Conservation (phyloP, 2,329 filamentous ascomycete species). For the Phymatotrichopsis omnivora region DNA sequence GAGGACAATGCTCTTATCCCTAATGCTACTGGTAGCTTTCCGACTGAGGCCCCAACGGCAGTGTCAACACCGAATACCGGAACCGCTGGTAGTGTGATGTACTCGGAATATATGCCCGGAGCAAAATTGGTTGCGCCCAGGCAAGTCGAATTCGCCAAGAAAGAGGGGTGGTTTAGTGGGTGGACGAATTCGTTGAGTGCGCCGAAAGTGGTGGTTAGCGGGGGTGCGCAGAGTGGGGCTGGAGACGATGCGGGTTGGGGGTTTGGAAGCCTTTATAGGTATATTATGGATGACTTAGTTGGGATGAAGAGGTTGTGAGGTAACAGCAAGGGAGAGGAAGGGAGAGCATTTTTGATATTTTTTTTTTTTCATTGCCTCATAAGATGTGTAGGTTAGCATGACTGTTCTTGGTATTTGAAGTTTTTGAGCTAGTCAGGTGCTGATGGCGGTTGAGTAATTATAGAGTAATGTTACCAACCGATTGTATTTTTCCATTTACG, state of each 20-base stretch:
- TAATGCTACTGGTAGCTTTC: neutral
- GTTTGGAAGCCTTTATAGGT: slow-evolving; percentile 20
- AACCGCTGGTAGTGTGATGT: slow-evolving; percentile 11
- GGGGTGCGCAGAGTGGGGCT: slow-evolving; percentile 6
- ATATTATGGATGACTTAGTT: slow-evolving; percentile 26
- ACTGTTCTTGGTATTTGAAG: too few relatives aligned
- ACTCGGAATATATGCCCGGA: slow-evolving; percentile 24
- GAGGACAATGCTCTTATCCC: too few relatives aligned
- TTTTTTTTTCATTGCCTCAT: too few relatives aligned
- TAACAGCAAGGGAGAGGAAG: too few relatives aligned
- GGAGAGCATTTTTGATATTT: too few relatives aligned
- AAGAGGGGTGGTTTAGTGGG: slow-evolving; percentile 26
- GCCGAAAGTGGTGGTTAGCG: slow-evolving; percentile 17
- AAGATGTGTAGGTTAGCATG: too few relatives aligned
- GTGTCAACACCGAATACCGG: neutral
- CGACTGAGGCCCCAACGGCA: too few relatives aligned
- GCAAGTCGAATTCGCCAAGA: slow-evolving; percentile 26
- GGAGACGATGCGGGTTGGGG: slow-evolving; percentile 19
- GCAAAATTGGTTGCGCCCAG: slow-evolving; percentile 25
- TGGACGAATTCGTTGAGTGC: slow-evolving; percentile 23
- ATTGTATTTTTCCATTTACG: too few relatives aligned
- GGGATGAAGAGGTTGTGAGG: slow-evolving; percentile 26
- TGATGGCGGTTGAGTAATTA: too few relatives aligned
- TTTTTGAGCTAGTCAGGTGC: too few relatives aligned
- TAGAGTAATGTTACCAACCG: too few relatives aligned